Percentiles rank a stretch among this genome's conserved stretches.
Conservation (phyloP, 2,329 filamentous ascomycete species). For the Monilinia fructigena region DNA sequence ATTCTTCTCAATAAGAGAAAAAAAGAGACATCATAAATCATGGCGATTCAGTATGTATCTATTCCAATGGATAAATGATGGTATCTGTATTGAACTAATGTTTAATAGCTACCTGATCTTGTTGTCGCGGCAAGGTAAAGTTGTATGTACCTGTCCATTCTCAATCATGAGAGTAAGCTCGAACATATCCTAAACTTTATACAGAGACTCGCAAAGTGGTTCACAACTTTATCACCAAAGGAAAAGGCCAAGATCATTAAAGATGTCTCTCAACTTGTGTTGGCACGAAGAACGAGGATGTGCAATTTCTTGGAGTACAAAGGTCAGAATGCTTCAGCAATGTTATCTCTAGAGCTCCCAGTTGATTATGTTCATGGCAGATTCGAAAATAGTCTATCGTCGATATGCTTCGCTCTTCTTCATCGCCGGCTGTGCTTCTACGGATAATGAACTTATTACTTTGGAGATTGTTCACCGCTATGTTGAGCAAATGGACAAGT, state of each 20-base stretch:
- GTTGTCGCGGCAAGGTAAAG: conserved; percentile 97
- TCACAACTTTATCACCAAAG: conserved; percentile 93
- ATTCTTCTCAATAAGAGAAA: not conserved
- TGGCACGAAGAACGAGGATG: conserved; percentile 95
- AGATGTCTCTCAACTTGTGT: conserved; percentile 95
- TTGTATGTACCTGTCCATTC: conserved; percentile 62
- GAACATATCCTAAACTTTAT: conserved; percentile 32
- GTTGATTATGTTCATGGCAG: conserved; percentile 48
- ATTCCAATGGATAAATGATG: not conserved
- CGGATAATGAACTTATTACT: conserved; percentile 96
- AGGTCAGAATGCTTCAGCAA: conserved; percentile 53
- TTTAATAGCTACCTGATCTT: conserved; percentile 84
- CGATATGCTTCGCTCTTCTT: conserved; percentile 99
- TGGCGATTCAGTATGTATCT: conserved; percentile 54
- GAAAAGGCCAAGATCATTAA: conserved; percentile 99
- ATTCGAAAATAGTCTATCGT: conserved; percentile 98
- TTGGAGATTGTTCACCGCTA: conserved; percentile 99
- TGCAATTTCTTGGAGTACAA: conserved; percentile 99
- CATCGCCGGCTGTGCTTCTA: conserved; percentile 95
- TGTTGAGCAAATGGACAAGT: conserved; percentile 99
- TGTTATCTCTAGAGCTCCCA: not conserved
- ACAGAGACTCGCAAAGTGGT: conserved; percentile 98
- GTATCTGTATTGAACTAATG: conserved; percentile 26
- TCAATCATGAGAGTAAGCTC: conserved; percentile 20
- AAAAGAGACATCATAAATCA: conserved; percentile 32